phyloP scores from a whole-genome alignment of 1,284 basidiomycete species.

The Ceratobasidium sp. region DNA sequence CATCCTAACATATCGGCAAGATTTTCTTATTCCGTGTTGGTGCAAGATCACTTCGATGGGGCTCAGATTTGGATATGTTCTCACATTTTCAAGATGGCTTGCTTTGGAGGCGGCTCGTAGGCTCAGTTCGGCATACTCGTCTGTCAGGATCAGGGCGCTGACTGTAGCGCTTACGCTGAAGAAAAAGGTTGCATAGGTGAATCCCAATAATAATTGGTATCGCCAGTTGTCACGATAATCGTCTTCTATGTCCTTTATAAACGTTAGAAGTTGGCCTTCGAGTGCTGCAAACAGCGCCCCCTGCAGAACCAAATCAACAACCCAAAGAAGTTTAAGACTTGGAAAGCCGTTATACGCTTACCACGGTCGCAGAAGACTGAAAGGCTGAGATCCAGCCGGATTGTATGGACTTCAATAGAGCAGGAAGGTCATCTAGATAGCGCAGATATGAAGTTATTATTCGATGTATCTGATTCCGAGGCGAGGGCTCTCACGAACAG shows the following conservation, averaged over 20 bases:
- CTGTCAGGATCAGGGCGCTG: neutral
- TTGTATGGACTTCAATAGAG: neutral
- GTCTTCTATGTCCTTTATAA: neutral
- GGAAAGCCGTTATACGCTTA: neutral
- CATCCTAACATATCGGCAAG: neutral
- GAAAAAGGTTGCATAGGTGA: constrained; percentile 12
- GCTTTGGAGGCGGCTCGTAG: neutral
- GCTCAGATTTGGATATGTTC: neutral
- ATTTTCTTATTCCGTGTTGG: neutral
- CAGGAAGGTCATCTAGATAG: constrained; percentile 22
- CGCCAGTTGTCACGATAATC: neutral
- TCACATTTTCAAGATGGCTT: neutral
- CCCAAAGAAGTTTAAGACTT: too few relatives aligned
- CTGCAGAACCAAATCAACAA: too few relatives aligned
- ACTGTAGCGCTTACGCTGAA: constrained; percentile 23
- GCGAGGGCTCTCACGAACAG: neutral
- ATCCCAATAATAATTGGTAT: neutral
- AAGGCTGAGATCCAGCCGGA: constrained; percentile 17
- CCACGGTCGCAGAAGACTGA: constrained; percentile 18
- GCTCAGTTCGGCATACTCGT: neutral
- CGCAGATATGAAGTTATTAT: too few relatives aligned
- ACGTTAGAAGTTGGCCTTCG: neutral
- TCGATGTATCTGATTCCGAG: too few relatives aligned
- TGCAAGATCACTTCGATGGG: neutral
- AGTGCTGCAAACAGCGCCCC: constrained; percentile 9